Evolutionary conservation across 768 basidiomycete species (phyloP), one percentile per base, ranked within the genome.

Genomic region (Tulasnella sp.): DNA sequence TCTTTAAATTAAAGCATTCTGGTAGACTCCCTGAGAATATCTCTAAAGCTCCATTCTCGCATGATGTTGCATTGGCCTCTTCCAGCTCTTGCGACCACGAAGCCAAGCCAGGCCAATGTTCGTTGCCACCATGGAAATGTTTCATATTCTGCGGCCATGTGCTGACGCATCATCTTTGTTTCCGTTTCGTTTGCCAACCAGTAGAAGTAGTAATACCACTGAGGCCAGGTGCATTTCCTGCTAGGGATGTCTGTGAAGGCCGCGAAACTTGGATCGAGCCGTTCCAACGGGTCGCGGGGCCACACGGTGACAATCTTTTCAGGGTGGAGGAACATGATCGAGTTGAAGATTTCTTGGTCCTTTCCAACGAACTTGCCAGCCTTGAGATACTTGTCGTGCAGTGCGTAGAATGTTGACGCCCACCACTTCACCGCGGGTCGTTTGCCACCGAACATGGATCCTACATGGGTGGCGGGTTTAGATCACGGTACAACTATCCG

Each of bases 371-470:
- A 91, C 12, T 85, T 81, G n/a, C 85, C 85, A n/a, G 84, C 84
- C 8, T 84, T 82, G 52, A 90, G 86, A 84, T 90, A 90, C 80
- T 86, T 79, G 82, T 90, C 85, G 83, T 90, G 90, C 80, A 88
- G 88, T 0, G 86, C 84, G 82, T 89, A 91, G 82, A 87, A 91
- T 0, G 84, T 83, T 19, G 83, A 78, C 0, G 85, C 82, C 84
- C 86, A 90, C 89, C 89, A 90, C 6, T 85, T 81, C 39, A 90
- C 83, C 0, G 88, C 85, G 12, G 81, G 52, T 1, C 87, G 87
- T 0, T 86, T 83, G 14, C 89, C 89, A 12, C 90, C 90, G 79
- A 91, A 91, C 82, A 90, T 90, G 0, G 90, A 89, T n/a, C 89
- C 90, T 90, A 80, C 19, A 71, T 19, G 71, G 8, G 58, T 38